Evolutionary conservation across 2,329 filamentous ascomycete genomes (phyloP).

Genomic region (Trichoderma sp.): DNA sequence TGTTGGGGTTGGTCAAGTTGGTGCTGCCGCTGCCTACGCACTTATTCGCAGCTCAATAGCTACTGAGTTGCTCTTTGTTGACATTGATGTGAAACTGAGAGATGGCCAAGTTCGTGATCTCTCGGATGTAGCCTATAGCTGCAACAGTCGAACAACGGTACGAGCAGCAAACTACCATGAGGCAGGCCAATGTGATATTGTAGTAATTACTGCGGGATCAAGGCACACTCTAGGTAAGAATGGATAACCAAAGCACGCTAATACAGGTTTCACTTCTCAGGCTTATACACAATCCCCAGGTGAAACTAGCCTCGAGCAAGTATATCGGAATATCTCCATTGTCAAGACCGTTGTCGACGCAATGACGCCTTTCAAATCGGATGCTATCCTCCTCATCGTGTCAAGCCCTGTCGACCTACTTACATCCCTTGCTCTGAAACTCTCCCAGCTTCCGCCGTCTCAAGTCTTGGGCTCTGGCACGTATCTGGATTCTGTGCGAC

Average conservation of each 20-base stretch:
- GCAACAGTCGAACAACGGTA: slow-evolving; percentile 40
- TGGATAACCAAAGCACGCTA: background rate
- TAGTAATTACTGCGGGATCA: slow-evolving; percentile 54
- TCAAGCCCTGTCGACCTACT: slow-evolving; percentile 47
- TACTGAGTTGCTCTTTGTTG: slow-evolving; percentile 51
- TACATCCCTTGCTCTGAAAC: slow-evolving; percentile 46
- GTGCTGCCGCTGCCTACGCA: slow-evolving; percentile 48
- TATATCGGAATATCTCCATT: slow-evolving; percentile 46
- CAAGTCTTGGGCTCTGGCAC: slow-evolving; percentile 55
- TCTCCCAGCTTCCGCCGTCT: slow-evolving; percentile 44
- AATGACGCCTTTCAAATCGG: slow-evolving; percentile 46
- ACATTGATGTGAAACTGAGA: slow-evolving; percentile 44
- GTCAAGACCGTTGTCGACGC: slow-evolving; percentile 44
- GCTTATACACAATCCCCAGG: background rate
- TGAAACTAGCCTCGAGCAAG: slow-evolving; percentile 16
- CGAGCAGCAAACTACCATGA: slow-evolving; percentile 44
- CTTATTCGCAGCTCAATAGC: slow-evolving; percentile 48
- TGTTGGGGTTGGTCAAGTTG: slow-evolving; percentile 37
- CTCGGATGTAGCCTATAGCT: slow-evolving; percentile 46
- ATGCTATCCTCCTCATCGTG: slow-evolving; percentile 35
- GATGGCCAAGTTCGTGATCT: slow-evolving; percentile 52
- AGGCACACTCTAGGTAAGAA: slow-evolving; percentile 34
- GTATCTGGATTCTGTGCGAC: slow-evolving; percentile 48
- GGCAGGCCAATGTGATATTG: slow-evolving; percentile 51
- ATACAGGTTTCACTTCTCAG: background rate